Percentiles rank a stretch among this genome's conserved stretches.
phyloP scores from a whole-genome alignment of 805 yeast species.

The Saccharomycopsis sp. region DNA sequence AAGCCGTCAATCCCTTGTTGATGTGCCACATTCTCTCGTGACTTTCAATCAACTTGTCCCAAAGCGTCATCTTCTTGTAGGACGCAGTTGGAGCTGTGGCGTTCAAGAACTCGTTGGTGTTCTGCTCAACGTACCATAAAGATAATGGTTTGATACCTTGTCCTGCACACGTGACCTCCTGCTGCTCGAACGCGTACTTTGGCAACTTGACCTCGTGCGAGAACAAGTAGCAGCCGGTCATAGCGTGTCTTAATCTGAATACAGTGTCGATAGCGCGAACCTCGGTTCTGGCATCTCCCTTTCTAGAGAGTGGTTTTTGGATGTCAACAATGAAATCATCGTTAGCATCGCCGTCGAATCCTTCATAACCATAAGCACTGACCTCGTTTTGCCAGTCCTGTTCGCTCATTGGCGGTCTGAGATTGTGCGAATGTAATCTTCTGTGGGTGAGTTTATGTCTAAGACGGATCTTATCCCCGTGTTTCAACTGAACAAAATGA shows the following conservation, averaged over 20 bases:
- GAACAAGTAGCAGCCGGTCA: constrained; percentile 71
- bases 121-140: constrained; percentile 71
- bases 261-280: constrained; percentile 63
- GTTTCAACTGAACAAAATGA: constrained; percentile 53
- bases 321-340: constrained; percentile 78
- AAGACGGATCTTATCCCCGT: constrained; percentile 68
- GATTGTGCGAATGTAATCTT: constrained; percentile 76
- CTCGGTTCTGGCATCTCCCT: constrained; percentile 46
- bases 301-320: constrained; percentile 44
- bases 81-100: constrained; percentile 41
- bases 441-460: constrained; percentile 50
- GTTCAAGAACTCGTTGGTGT: constrained; percentile 44
- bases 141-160: constrained; percentile 57
- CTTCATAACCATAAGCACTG: constrained; percentile 68
- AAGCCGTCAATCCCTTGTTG: constrained; percentile 60
- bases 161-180: constrained; percentile 75
- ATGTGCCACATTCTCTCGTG: constrained; percentile 74
- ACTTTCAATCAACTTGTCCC: constrained; percentile 55
- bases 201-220: constrained; percentile 74
- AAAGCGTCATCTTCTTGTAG: constrained; percentile 49
- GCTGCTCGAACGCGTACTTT: constrained; percentile 78
- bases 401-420: constrained; percentile 66
- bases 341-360: constrained; percentile 76
- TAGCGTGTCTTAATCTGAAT: constrained; percentile 70
- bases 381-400: constrained; percentile 82